Percentiles rank a stretch among this genome's conserved stretches.
phyloP scores from a whole-genome alignment of 768 basidiomycete genomes.

The Russula griseocarnosa region DNA sequence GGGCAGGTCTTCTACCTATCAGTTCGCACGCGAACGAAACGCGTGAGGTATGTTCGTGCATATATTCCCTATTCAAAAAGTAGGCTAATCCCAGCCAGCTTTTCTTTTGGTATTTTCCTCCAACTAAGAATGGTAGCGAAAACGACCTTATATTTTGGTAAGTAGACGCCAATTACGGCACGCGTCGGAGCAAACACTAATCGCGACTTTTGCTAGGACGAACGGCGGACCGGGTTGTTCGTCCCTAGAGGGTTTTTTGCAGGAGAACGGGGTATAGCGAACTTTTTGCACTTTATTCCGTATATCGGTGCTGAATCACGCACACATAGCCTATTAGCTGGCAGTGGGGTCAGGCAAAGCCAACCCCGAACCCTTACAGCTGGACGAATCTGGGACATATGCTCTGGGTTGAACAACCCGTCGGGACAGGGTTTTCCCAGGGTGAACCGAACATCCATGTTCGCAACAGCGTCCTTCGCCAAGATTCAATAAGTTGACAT shows the following conservation, averaged over 20 bases:
- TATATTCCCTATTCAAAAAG: not conserved
- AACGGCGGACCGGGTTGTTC: conserved; percentile 29
- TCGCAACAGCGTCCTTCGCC: not conserved
- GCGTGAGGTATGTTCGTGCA: conserved; percentile 20
- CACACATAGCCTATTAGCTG: conserved; percentile 25
- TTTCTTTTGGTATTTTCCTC: conserved; percentile 29
- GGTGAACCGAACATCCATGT: conserved; percentile 24
- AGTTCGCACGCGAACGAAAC: conserved; percentile 23
- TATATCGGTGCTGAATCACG: not conserved
- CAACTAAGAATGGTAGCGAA: conserved; percentile 18
- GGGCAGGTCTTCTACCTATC: conserved; percentile 27
- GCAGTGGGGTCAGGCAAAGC: conserved; percentile 27
- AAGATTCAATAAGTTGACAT: not conserved
- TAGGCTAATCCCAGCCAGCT: conserved; percentile 7
- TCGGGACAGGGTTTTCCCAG: conserved; percentile 28
- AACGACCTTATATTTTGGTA: conserved; percentile 29
- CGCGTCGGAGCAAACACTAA: not conserved
- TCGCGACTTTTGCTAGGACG: conserved; percentile 16
- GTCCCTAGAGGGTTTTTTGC: conserved; percentile 25
- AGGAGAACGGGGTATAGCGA: conserved; percentile 27
- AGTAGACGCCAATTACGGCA: not conserved
- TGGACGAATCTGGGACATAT: conserved; percentile 29
- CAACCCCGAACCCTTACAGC: conserved; percentile 25
- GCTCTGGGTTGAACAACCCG: conserved; percentile 29
- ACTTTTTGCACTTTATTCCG: not conserved